Evolutionary conservation across 2,329 filamentous ascomycete species (phyloP).

Genomic region (Beauveria sp.): DNA sequence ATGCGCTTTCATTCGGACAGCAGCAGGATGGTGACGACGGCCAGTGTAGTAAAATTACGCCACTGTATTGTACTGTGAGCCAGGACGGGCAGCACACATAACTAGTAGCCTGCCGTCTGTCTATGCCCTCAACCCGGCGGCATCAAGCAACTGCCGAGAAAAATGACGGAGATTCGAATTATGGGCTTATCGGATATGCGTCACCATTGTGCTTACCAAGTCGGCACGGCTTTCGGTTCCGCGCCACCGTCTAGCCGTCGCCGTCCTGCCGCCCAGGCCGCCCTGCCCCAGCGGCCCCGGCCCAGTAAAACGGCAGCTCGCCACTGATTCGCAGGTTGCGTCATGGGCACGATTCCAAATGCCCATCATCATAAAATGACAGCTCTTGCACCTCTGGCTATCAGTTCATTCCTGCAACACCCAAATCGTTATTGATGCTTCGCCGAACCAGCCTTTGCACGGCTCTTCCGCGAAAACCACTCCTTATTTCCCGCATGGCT

Average conservation of each 20-base stretch:
- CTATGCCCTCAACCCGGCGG: no score
- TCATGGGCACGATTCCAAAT: constrained; percentile 7
- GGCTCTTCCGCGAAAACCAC: constrained; percentile 5
- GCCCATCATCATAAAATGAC: background rate
- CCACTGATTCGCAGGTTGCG: constrained; percentile 2
- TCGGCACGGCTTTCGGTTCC: constrained; percentile 7
- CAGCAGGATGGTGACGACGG: no score
- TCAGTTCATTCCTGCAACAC: background rate
- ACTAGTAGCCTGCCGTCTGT: no score
- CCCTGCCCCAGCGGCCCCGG: background rate
- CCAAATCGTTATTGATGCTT: constrained; percentile 9
- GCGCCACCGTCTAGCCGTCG: constrained; percentile 4
- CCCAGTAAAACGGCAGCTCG: background rate
- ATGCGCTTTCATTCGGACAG: no score
- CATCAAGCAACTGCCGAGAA: background rate
- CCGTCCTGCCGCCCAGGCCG: background rate
- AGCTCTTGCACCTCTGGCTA: background rate
- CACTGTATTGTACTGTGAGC: no score
- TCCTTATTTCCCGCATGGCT: constrained; percentile 6
- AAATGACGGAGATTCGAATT: background rate
- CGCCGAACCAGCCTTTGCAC: constrained; percentile 1
- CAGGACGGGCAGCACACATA: no score
- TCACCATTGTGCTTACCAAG: background rate
- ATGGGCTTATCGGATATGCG: background rate
- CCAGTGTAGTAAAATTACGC: no score